phyloP scores from a whole-genome alignment of 1,284 basidiomycete genomes.

The Boletellus deceptivus region DNA sequence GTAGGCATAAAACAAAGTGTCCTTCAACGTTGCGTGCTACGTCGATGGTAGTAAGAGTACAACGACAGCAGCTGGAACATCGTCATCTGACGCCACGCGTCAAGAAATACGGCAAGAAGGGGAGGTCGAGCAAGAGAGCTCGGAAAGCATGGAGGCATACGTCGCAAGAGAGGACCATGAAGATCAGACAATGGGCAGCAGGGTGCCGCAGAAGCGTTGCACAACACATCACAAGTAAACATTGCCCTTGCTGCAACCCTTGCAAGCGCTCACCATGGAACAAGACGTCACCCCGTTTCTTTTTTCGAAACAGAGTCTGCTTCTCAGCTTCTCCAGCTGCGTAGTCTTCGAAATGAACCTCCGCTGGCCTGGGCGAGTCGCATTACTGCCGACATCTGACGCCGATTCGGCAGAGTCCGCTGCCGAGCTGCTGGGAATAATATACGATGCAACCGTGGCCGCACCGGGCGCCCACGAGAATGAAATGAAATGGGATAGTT shows the following conservation, averaged over 20 bases:
- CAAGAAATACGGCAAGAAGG: constrained; percentile 19
- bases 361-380: constrained; percentile 25
- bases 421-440: constrained; percentile 25
- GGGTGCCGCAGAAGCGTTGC: neutral
- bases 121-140: constrained; percentile 3
- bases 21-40: constrained; percentile 12
- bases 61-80: constrained; percentile 31
- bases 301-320: constrained; percentile 48
- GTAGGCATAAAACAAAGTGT: constrained; percentile 29
- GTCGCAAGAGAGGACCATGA: constrained; percentile 1
- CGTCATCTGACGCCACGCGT: constrained; percentile 15
- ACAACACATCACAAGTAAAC: constrained; percentile 44
- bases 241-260: constrained; percentile 39
- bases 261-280: constrained; percentile 39
- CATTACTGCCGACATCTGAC: constrained; percentile 10
- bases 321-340: constrained; percentile 59
- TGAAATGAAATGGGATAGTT: constrained; percentile 58
- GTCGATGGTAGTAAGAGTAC: constrained; percentile 24
- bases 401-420: constrained; percentile 17
- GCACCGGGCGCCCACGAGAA: constrained; percentile 51
- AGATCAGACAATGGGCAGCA: neutral
- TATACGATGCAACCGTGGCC: constrained; percentile 28
- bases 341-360: constrained; percentile 57
- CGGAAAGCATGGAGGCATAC: constrained; percentile 22
- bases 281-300: constrained; percentile 33